Evolutionary conservation across 169 alveolate genomes (phyloP).

Genomic region (Cryptosporidium felis): DNA sequence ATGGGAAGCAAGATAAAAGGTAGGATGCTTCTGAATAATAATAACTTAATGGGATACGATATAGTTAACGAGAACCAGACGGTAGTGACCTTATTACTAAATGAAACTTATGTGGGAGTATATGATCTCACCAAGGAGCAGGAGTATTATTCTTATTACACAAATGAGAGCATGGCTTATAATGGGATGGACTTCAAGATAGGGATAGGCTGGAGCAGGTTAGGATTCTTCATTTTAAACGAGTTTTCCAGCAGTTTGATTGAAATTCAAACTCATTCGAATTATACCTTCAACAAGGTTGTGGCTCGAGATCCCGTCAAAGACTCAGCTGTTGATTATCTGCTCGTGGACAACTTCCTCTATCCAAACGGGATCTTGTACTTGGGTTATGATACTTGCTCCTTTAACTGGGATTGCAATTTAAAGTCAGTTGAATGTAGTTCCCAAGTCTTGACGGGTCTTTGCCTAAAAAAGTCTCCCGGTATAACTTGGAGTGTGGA

Average conservation of each 20-base stretch:
- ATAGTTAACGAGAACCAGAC: background rate
- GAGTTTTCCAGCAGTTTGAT: conserved; percentile 6
- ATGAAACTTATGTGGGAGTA: conserved; percentile 22
- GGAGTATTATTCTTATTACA: conserved; percentile 29
- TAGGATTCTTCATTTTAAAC: conserved; percentile 10
- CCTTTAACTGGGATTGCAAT: conserved; percentile 17
- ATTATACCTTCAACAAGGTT: conserved; percentile 2
- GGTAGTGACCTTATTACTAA: conserved; percentile 13
- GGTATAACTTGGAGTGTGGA: conserved; percentile 4
- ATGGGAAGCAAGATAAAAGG: background rate
- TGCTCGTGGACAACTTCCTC: conserved; percentile 5
- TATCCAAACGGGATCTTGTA: conserved; percentile 12
- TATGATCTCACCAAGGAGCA: conserved; percentile 12
- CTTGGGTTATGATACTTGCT: conserved; percentile 26
- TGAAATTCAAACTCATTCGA: background rate
- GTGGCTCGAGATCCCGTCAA: background rate
- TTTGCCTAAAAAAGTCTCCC: conserved; percentile 1
- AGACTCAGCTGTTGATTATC: background rate
- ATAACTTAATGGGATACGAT: conserved; percentile 24
- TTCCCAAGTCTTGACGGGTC: conserved; percentile 10
- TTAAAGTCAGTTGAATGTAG: background rate
- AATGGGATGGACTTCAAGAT: conserved; percentile 20
- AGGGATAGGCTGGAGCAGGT: conserved; percentile 50
- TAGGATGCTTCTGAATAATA: background rate
- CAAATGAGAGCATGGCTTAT: conserved; percentile 41